Base-by-base conservation (phyloP, 1,284 basidiomycete genomes). In the Cutaneotrichosporon cutaneum region DNA sequence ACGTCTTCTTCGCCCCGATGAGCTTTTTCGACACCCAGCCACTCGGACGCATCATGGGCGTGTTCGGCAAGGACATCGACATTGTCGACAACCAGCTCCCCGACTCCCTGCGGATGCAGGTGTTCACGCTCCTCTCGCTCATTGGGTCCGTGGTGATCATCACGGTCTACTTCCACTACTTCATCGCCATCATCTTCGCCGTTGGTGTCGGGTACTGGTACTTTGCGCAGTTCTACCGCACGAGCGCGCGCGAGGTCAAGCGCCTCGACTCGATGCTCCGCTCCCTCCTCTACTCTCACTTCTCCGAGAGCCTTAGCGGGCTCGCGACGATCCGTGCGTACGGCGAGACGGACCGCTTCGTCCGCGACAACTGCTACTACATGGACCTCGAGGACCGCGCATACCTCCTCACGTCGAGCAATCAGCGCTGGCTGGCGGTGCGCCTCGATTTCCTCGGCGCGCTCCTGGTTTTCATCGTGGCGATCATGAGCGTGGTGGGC, bases 301-400 rank as follows among this genome's bases (percentile, higher is more conserved):
- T 92, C 70, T 86, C 87, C 0, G 90, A 94, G 77, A 88, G 88
- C 35, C 80, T 93, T 1, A 86, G 73, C 0, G 90, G 90, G 4
- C 78, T 92, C 11, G 83, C 88, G 0, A 92, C 89, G 0, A 88
- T 92, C 52, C 84, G 89, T 24, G 87, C 87, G 44, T 90, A 88
- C 67, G 85, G 85, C 26, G 87, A 86, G 68, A 82, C 83, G 2
- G 71, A 80, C 1, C 82, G 86, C 16, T 91, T 92, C 76, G 76
- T 90, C 59, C 73, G 79, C 26, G 84, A 87, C 54, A 90, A 90
- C 72, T 82, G 85, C 65, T 86, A 86, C 66, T 87, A 86, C 68
- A 85, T 90, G 64, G 90, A 92, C 73, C 81, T 89, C 30, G 88
- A 92, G 76, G 85, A 90, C 69, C 83, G 87, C 14, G 88, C 82